Conservation (phyloP, 1,139 yeast genomes). For the Yamadazyma mexicana region DNA sequence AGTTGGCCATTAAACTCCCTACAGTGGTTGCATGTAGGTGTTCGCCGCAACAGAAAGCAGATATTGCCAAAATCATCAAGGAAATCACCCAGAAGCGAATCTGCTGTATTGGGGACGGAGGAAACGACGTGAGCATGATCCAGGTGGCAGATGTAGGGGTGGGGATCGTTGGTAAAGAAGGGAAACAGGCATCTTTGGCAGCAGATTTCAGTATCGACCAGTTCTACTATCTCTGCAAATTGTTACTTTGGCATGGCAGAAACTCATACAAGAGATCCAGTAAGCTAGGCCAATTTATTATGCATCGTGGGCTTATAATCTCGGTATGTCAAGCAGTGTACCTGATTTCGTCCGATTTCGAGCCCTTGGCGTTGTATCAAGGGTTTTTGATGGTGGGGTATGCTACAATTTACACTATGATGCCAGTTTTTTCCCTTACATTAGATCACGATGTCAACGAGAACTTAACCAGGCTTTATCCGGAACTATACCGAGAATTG, state of each 20-base stretch:
- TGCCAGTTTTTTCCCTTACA: slow-evolving; percentile 93
- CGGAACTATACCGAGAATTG: slow-evolving; percentile 91
- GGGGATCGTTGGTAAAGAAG: slow-evolving; percentile 98
- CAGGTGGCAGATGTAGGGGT: slow-evolving; percentile 99
- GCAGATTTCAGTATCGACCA: slow-evolving; percentile 96
- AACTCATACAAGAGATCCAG: slow-evolving; percentile 96
- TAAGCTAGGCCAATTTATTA: slow-evolving; percentile 90
- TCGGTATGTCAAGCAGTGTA: slow-evolving; percentile 96
- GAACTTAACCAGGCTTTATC: slow-evolving; percentile 83
- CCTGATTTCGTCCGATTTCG: slow-evolving; percentile 82
- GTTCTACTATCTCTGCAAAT: slow-evolving; percentile 83
- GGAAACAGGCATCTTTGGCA: slow-evolving; percentile 94
- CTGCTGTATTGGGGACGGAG: slow-evolving; percentile 99
- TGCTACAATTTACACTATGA: slow-evolving; percentile 96
- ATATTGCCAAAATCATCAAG: slow-evolving; percentile 80
- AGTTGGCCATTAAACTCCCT: slow-evolving; percentile 73
- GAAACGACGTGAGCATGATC: slow-evolving; percentile 98
- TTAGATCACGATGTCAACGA: slow-evolving; percentile 91
- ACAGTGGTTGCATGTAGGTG: slow-evolving; percentile 98
- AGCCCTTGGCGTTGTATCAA: slow-evolving; percentile 89
- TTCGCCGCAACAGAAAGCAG: slow-evolving; percentile 98
- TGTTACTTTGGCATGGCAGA: slow-evolving; percentile 96
- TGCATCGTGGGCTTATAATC: slow-evolving; percentile 91
- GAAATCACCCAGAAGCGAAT: slow-evolving; percentile 83
- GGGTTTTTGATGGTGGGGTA: slow-evolving; percentile 99